Conservation (phyloP, 176 grass and related monocot genomes). For the Avena insularis region DNA sequence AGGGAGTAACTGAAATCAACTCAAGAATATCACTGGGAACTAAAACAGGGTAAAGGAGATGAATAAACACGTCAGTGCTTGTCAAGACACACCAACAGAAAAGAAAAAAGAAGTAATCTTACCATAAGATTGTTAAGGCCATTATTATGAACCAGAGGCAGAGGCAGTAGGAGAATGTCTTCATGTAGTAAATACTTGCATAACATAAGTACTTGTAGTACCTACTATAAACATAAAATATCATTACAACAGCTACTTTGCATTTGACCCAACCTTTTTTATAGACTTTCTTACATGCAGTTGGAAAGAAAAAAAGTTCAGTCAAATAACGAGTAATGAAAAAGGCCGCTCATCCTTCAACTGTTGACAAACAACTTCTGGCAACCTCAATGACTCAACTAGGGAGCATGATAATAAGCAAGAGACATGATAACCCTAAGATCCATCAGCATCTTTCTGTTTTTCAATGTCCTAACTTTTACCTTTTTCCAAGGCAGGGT, state of each 20-base stretch:
- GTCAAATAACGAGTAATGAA: slow-evolving; percentile 16
- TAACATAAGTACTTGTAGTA: background rate
- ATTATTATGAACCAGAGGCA: too few species aligned
- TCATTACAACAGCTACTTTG: slow-evolving; percentile 10
- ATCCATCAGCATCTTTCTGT: slow-evolving; percentile 34
- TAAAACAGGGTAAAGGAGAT: too few species aligned
- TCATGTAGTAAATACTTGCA: too few species aligned
- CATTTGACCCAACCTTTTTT: background rate
- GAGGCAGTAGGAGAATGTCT: too few species aligned
- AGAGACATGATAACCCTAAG: slow-evolving; percentile 30
- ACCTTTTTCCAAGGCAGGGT: slow-evolving; percentile 11
- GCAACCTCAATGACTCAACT: slow-evolving; percentile 31
- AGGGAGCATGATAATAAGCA: slow-evolving; percentile 9
- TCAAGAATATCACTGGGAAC: too few species aligned
- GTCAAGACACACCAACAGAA: too few species aligned
- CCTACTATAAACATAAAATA: slow-evolving; percentile 24
- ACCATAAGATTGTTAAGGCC: too few species aligned
- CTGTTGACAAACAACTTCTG: slow-evolving; percentile 23
- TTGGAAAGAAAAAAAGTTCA: slow-evolving; percentile 12
- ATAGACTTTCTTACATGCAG: background rate
- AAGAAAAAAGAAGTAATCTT: too few species aligned
- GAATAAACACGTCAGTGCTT: too few species aligned
- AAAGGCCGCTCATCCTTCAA: slow-evolving; percentile 13
- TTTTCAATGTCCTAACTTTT: slow-evolving; percentile 30
- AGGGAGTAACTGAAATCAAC: too few species aligned